Evolutionary conservation across 257 asterid genomes (phyloP).

Genomic region (Striga asiatica): DNA sequence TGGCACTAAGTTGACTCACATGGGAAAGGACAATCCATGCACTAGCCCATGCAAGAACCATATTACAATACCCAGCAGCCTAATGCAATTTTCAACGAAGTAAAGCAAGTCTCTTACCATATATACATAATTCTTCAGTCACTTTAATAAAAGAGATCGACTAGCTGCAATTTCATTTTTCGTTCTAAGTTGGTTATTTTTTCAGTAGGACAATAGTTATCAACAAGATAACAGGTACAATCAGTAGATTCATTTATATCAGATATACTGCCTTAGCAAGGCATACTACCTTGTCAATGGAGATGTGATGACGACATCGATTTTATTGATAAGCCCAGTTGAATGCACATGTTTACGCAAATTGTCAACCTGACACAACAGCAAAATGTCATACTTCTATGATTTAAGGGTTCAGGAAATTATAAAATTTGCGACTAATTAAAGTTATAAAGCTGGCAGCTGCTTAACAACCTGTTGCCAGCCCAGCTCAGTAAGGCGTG

Average conservation of each 20-base stretch:
- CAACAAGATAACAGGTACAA: not conserved
- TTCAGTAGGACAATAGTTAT: not conserved
- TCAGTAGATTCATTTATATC: not conserved
- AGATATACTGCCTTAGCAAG: conserved; percentile 42
- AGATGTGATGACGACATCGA: conserved; percentile 80
- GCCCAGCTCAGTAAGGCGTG: conserved; percentile 83
- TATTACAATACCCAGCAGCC: not conserved
- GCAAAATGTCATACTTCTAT: conserved; percentile 13
- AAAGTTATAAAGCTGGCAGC: conserved; percentile 5
- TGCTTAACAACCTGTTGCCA: conserved; percentile 67
- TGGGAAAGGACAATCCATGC: not conserved
- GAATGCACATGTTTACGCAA: conserved; percentile 72
- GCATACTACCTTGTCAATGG: conserved; percentile 64
- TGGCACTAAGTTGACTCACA: not conserved
- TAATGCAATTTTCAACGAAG: not conserved
- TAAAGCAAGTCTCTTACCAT: too few species aligned
- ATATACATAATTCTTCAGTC: not conserved
- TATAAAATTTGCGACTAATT: not conserved
- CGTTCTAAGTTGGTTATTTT: not conserved
- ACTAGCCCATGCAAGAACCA: not conserved
- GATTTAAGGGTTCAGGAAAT: conserved; percentile 2
- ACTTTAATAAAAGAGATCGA: not conserved
- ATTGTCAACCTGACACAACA: conserved; percentile 66
- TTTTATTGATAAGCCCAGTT: conserved; percentile 63
- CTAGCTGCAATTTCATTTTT: not conserved